A percentile compares a stretch with the other conserved stretches of the same genome.
Evolutionary conservation across 73 alveolate genomes (phyloP).

Genomic region (Tetrahymena thermophila): DNA sequence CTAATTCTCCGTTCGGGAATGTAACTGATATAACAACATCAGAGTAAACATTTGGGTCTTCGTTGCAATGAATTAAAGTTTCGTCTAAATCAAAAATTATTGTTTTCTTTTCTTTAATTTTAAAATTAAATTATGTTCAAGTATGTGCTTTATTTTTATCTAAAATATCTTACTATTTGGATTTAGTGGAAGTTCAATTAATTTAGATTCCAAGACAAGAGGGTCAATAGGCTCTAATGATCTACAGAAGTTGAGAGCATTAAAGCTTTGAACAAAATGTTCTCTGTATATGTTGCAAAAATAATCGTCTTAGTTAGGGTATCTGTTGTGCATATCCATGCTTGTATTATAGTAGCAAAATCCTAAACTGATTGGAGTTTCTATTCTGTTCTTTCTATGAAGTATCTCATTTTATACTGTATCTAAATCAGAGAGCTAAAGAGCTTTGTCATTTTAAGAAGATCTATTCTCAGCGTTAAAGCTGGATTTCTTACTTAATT

Average conservation of each 20-base stretch:
- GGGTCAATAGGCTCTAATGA: conserved; percentile 3
- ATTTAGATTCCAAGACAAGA: background rate
- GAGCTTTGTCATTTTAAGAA: background rate
- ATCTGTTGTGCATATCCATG: background rate
- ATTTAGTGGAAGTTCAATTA: background rate
- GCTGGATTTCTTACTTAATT: background rate
- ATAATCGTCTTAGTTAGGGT: conserved; percentile 15
- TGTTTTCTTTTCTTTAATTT: conserved; percentile 39
- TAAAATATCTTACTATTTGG: background rate
- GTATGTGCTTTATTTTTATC: background rate
- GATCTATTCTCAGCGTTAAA: background rate
- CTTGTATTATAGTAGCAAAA: background rate
- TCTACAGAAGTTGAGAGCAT: conserved; percentile 14
- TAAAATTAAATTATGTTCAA: background rate
- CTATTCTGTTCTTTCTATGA: background rate
- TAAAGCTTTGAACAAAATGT: conserved; percentile 23
- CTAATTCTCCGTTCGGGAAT: conserved; percentile 4
- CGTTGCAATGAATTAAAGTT: conserved; percentile 35
- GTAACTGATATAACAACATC: conserved; percentile 23
- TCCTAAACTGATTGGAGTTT: background rate
- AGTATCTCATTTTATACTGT: background rate
- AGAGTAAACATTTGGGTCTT: conserved; percentile 7
- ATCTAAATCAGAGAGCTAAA: background rate
- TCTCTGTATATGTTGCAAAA: conserved; percentile 31
- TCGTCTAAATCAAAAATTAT: conserved; percentile 29